These are phyloP conservation scores for Lipomyces oligophaga DNA, from an alignment of 805 yeast genomes.

Conservation along the genomic window DNA sequence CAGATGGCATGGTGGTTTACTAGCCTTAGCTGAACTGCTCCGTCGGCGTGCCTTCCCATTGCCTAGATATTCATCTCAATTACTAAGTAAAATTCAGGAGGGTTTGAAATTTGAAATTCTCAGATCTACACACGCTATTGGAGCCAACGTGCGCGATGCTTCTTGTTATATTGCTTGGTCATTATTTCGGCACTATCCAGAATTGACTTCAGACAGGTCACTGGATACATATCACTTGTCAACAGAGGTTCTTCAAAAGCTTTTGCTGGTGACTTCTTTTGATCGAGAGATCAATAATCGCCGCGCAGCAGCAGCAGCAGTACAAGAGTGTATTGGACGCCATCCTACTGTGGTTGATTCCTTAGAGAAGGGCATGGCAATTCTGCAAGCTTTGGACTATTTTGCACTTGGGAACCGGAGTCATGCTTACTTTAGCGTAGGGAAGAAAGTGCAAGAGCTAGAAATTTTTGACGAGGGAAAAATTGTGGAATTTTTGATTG, in stretches of 20 bases:
- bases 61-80: slow-evolving; percentile 7
- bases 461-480: slow-evolving; percentile 6
- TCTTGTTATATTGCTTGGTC: slow-evolving; percentile 87
- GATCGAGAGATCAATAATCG: slow-evolving; percentile 73
- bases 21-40: slow-evolving; percentile 52
- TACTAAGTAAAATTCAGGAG: slow-evolving; percentile 18
- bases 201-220: background rate
- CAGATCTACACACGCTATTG: slow-evolving; percentile 50
- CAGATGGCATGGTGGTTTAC: slow-evolving; percentile 55
- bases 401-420: slow-evolving; percentile 45
- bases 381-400: slow-evolving; percentile 61
- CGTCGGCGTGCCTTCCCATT: slow-evolving; percentile 29
- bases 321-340: slow-evolving; percentile 83
- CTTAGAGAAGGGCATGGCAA: slow-evolving; percentile 37
- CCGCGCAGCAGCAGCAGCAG: slow-evolving; percentile 78
- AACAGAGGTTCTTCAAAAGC: slow-evolving; percentile 34
- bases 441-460: slow-evolving; percentile 32
- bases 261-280: slow-evolving; percentile 55
- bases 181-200: slow-evolving; percentile 45
- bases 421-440: slow-evolving; percentile 42
- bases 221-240: slow-evolving; percentile 24
- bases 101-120: slow-evolving; percentile 55
- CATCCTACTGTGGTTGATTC: slow-evolving; percentile 35
- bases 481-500: slow-evolving; percentile 36
- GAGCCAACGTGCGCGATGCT: slow-evolving; percentile 75